These are phyloP conservation scores for Chenopodium quinoa DNA, from an alignment of 148 eudicot genomes.

Conservation along the genomic window DNA sequence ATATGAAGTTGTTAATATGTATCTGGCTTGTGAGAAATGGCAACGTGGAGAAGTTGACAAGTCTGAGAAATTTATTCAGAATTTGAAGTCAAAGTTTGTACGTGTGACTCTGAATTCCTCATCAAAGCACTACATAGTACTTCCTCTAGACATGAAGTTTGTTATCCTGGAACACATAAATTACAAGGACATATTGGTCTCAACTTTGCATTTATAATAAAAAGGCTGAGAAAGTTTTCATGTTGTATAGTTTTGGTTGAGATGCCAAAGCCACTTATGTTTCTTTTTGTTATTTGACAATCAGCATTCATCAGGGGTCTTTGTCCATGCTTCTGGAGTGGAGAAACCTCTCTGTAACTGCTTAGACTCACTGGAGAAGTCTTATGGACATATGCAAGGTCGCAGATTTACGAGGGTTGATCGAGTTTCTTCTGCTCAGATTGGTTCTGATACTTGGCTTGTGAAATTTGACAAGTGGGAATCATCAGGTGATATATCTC, in stretches of 20 bases:
- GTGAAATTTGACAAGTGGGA: conserved; percentile 65
- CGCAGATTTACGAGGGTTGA: conserved; percentile 49
- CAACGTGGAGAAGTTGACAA: conserved; percentile 49
- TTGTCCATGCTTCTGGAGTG: conserved; percentile 54
- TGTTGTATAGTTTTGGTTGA: background rate
- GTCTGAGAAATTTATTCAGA: conserved; percentile 27
- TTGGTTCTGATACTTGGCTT: conserved; percentile 58
- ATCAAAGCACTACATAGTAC: background rate
- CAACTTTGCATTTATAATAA: background rate
- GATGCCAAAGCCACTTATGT: conserved; percentile 8
- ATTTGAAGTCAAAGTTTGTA: conserved; percentile 29
- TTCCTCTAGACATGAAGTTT: background rate
- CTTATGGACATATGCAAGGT: conserved; percentile 47
- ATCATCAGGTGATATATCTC: conserved; percentile 43
- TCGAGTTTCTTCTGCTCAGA: conserved; percentile 43
- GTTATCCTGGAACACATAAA: background rate
- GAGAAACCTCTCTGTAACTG: conserved; percentile 38
- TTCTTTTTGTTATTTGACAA: background rate
- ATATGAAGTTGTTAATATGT: conserved; percentile 50
- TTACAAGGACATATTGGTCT: background rate
- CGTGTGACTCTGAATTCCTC: conserved; percentile 16
- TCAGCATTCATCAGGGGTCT: conserved; percentile 48
- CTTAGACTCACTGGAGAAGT: conserved; percentile 31
- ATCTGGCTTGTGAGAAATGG: conserved; percentile 54
- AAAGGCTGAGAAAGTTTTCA: background rate